Base-by-base conservation (phyloP, 306 rosid genomes). In the Quillaja saponaria region DNA sequence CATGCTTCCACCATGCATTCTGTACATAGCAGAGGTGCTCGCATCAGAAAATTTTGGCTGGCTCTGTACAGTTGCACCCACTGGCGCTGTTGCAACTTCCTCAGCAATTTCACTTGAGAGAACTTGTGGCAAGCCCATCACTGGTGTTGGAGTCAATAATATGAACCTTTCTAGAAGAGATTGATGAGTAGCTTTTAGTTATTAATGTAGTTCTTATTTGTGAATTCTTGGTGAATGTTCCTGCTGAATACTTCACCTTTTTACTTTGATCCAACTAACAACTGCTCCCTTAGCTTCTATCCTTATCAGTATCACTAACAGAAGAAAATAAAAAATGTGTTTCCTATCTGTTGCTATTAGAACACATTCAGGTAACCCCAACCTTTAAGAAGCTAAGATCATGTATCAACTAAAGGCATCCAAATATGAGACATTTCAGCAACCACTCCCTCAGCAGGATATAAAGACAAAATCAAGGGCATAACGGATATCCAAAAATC, bases 61-160 rank as follows among this genome's bases (percentile, higher is more conserved):
- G 72, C 84, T 73, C 69, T 58, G 85, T 63, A 80, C 69, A 81
- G 80, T 68, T 10, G 87, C 71, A 44, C 74, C 73, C 55, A 62
- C 73, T 31, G 79, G 72, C 2, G 74, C 75, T 17, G 78, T 67
- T 34, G 49, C 77, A 46, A 68, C 81, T 16, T 76, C 85, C 72
- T 76, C 96, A 18, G 85, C 63, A 69, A 80, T 64, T 78, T 73
- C 87, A 81, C 73, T 63, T 6, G 50, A 18, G n/a, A 95, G 76
- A 57, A 78, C 67, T 68, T 89, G 97, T 42, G 95, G 99, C 80
- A 94, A 79, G 45, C 99, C 99, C 99, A 94, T 94, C 61, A 35
- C 69, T 49, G 56, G 37, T 58, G 45, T 54, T 64, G 21, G 58
- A 71, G 37, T 28, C 38, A 57, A 64, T 17, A 68, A 58, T 45